Percentiles rank a stretch among this genome's conserved stretches.
Evolutionary conservation across 2,329 filamentous ascomycete genomes (phyloP).

Genomic region (Paecilomyces variotii): DNA sequence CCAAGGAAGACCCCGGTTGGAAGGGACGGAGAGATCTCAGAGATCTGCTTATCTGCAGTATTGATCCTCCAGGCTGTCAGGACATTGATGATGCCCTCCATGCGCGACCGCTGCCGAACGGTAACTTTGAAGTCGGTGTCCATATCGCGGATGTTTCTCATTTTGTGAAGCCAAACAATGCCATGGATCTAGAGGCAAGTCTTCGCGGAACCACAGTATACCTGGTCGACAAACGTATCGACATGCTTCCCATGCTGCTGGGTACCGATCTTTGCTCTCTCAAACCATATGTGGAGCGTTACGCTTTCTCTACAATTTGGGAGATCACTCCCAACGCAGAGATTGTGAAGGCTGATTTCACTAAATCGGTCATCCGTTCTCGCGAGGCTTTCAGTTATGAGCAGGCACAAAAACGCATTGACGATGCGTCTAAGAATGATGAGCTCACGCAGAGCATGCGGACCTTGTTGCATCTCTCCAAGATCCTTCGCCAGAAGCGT

Average conservation of each 20-base stretch:
- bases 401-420: constrained; percentile 86
- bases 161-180: constrained; percentile 93
- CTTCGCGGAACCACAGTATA: constrained; percentile 95
- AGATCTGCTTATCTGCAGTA: constrained; percentile 86
- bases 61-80: constrained; percentile 90
- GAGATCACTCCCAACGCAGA: constrained; percentile 80
- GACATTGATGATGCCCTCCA: constrained; percentile 98
- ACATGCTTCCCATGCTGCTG: constrained; percentile 95
- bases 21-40: constrained; percentile 74
- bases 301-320: constrained; percentile 79
- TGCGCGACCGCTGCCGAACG: constrained; percentile 74
- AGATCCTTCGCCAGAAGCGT: constrained; percentile 87
- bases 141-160: constrained; percentile 99
- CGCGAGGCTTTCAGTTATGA: constrained; percentile 97
- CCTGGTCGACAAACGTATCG: constrained; percentile 96
- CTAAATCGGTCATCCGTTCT: constrained; percentile 95
- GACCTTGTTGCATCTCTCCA: constrained; percentile 76
- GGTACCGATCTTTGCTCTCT: constrained; percentile 94
- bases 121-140: constrained; percentile 91
- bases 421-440: constrained; percentile 79
- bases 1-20: constrained; percentile 77
- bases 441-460: constrained; percentile 87
- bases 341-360: constrained; percentile 78
- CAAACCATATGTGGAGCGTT: constrained; percentile 95
- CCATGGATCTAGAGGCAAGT: constrained; percentile 94